Percentiles rank a stretch among this genome's conserved stretches.
Evolutionary conservation across 1,284 basidiomycete species (phyloP).

Genomic region (Naganishia cerealis): DNA sequence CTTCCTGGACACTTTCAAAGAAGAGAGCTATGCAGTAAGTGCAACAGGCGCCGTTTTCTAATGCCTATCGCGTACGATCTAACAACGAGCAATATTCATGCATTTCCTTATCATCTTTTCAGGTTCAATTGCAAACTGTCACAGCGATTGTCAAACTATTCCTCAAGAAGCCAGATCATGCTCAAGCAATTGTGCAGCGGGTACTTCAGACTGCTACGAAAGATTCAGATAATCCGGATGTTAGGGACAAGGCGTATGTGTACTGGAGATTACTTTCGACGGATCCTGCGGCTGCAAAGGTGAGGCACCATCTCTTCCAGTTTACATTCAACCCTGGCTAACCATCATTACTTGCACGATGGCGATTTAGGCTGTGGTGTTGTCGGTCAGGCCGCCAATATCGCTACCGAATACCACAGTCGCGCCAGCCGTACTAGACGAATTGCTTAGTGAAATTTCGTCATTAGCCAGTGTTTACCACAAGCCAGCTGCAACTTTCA

Average conservation of each 20-base stretch:
- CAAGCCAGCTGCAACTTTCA: slow-evolving; percentile 88
- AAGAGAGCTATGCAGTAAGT: slow-evolving; percentile 75
- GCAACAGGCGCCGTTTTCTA: neutral
- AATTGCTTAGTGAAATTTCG: slow-evolving; percentile 83
- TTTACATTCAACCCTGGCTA: neutral
- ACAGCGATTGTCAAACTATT: slow-evolving; percentile 97
- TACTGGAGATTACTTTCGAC: slow-evolving; percentile 93
- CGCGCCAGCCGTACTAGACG: slow-evolving; percentile 84
- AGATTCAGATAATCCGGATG: slow-evolving; percentile 93
- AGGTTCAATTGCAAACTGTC: slow-evolving; percentile 93
- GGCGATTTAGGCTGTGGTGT: slow-evolving; percentile 73
- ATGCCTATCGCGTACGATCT: neutral
- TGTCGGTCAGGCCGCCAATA: slow-evolving; percentile 88
- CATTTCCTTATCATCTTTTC: slow-evolving; percentile 12
- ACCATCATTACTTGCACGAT: neutral
- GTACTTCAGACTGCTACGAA: slow-evolving; percentile 97
- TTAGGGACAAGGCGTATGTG: slow-evolving; percentile 90
- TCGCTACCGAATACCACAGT: slow-evolving; percentile 87
- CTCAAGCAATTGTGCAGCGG: slow-evolving; percentile 88
- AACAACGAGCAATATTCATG: neutral
- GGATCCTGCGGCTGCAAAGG: slow-evolving; percentile 90
- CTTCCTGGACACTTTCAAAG: slow-evolving; percentile 84
- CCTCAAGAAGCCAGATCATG: slow-evolving; percentile 86
- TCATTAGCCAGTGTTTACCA: slow-evolving; percentile 90
- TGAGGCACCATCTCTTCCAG: slow-evolving; percentile 46